Percentiles rank a stretch among this genome's conserved stretches.
Conservation (phyloP, 352 stramenopile genomes). For the Phytophthora pisi region DNA sequence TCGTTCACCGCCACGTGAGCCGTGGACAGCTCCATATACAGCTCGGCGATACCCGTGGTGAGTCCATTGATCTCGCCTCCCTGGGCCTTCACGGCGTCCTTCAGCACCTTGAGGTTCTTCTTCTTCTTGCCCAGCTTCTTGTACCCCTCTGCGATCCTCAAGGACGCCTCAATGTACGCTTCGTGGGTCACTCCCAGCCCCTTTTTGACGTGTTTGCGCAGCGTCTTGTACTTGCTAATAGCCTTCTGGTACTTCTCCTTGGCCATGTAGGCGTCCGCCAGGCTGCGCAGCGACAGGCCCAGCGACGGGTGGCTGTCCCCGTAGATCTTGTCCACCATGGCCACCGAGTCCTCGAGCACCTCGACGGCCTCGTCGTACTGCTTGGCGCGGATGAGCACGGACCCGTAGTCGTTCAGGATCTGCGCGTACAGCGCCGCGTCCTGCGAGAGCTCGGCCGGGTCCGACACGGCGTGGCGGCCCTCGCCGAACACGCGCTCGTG, state of each 20-base stretch:
- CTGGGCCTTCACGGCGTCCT: constrained; percentile 63
- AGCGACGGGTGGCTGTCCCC: constrained; percentile 82
- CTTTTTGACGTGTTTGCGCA: constrained; percentile 72
- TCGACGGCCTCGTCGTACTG: constrained; percentile 80
- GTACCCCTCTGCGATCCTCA: constrained; percentile 76
- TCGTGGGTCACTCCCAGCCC: constrained; percentile 73
- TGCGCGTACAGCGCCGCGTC: constrained; percentile 81
- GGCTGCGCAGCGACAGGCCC: constrained; percentile 71
- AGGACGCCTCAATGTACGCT: constrained; percentile 72
- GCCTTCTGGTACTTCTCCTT: constrained; percentile 77
- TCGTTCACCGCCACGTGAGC: constrained; percentile 49
- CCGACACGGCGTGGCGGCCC: constrained; percentile 49
- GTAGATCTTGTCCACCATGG: constrained; percentile 79
- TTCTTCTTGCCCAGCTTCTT: constrained; percentile 67
- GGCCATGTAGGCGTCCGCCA: constrained; percentile 82
- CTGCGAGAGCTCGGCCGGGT: constrained; percentile 60
- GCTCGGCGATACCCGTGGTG: constrained; percentile 71
- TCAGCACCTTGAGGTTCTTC: constrained; percentile 56
- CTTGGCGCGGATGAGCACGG: constrained; percentile 71
- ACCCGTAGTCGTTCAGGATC: constrained; percentile 82
- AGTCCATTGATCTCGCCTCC: constrained; percentile 62
- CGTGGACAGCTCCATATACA: constrained; percentile 81
- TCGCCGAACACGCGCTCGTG: constrained; percentile 76
- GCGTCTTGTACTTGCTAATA: constrained; percentile 69
- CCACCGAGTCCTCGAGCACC: constrained; percentile 75